Evolutionary conservation across 306 rosid genomes (phyloP).

Genomic region (Herpetospermum pedunculosum): DNA sequence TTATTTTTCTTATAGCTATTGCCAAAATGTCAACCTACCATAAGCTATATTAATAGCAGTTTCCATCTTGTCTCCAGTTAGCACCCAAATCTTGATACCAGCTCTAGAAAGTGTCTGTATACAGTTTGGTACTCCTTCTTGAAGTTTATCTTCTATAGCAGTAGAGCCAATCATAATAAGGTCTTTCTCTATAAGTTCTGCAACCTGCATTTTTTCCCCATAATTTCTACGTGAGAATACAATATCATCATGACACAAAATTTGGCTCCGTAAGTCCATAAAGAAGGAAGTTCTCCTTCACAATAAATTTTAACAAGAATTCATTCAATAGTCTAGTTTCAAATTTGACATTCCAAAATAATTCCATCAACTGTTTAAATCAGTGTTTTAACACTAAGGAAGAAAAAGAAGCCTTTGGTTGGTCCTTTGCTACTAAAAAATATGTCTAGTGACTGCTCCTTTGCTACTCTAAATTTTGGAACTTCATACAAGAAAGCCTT

Average conservation of each 20-base stretch:
- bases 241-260: not conserved
- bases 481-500: too few species aligned
- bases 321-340: not conserved
- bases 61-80: constrained; percentile 98
- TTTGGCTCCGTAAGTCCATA: not conserved
- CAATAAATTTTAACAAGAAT: not conserved
- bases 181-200: constrained; percentile 83
- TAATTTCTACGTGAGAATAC: not conserved
- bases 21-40: constrained; percentile 41
- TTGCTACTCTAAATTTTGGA: too few species aligned
- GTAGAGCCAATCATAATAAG: constrained; percentile 87
- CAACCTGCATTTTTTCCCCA: constrained; percentile 43
- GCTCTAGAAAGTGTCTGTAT: constrained; percentile 89
- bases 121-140: constrained; percentile 96
- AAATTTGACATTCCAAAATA: not conserved
- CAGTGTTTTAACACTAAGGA: not conserved
- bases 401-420: too few species aligned
- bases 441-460: too few species aligned
- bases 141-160: constrained; percentile 98
- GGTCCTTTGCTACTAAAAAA: too few species aligned
- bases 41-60: constrained; percentile 96
- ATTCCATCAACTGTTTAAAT: not conserved
- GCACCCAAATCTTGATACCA: constrained; percentile 95
- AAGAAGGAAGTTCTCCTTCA: not conserved
- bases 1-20: constrained; percentile 1